A percentile compares a stretch with the other conserved stretches of the same genome.
Evolutionary conservation across 2,329 filamentous ascomycete species (phyloP).

Genomic region (Fusarium secorum): DNA sequence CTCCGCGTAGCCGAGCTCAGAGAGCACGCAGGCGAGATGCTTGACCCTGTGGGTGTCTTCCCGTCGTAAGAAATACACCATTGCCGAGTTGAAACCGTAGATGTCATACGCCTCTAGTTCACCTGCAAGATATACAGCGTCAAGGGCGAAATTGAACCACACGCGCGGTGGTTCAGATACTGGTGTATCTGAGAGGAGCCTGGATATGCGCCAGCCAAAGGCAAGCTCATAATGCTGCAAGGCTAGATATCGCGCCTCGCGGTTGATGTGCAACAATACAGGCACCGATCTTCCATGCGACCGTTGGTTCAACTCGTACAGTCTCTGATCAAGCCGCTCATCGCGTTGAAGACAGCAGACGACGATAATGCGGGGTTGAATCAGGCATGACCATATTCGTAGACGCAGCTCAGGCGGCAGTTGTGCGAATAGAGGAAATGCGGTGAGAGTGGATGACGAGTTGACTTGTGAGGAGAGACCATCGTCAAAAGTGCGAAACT

Average conservation of each 20-base stretch:
- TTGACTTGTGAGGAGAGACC: constrained; percentile 41
- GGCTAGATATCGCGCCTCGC: constrained; percentile 53
- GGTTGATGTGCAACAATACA: constrained; percentile 54
- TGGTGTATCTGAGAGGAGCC: constrained; percentile 47
- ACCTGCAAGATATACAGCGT: constrained; percentile 57
- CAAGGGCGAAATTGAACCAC: constrained; percentile 58
- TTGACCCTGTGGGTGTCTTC: constrained; percentile 55
- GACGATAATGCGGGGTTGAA: constrained; percentile 56
- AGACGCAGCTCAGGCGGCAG: constrained; percentile 59
- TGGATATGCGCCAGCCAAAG: constrained; percentile 57
- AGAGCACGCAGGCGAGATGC: constrained; percentile 54
- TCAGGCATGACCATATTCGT: constrained; percentile 55
- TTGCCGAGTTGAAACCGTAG: constrained; percentile 57
- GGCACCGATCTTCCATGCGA: constrained; percentile 46
- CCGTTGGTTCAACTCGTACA: constrained; percentile 40
- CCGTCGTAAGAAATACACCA: constrained; percentile 57
- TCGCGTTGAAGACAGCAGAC: constrained; percentile 52
- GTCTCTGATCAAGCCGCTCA: constrained; percentile 41
- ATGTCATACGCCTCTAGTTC: constrained; percentile 58
- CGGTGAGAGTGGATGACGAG: constrained; percentile 23
- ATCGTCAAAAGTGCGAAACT: constrained; percentile 56
- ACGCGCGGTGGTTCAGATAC: constrained; percentile 49
- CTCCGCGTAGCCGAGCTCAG: constrained; percentile 54
- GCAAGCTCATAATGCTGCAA: constrained; percentile 55
- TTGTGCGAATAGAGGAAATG: constrained; percentile 49